Evolutionary conservation across 2,329 filamentous ascomycete species (phyloP).

Genomic region (Colletotrichum simmondsii): DNA sequence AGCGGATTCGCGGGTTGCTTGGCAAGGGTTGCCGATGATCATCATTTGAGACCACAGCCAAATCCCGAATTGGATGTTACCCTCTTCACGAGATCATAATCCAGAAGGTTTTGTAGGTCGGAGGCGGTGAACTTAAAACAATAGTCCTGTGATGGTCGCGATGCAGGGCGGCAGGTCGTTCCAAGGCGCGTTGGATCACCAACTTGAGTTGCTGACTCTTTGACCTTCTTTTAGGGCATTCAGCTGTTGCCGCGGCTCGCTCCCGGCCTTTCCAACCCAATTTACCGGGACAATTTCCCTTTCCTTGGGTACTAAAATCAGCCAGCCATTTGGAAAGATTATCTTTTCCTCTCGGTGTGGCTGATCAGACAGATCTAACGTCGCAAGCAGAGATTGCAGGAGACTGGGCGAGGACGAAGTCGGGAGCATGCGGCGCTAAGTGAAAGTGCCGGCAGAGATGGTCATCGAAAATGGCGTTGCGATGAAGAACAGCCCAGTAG

Average conservation of each 20-base stretch:
- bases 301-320: neutral
- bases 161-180: neutral
- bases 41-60: slow-evolving; percentile 10
- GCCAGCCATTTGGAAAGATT: too few species aligned
- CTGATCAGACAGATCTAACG: neutral
- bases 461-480: neutral
- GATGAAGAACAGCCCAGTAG: neutral
- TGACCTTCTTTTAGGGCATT: neutral
- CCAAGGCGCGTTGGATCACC: neutral
- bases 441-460: neutral
- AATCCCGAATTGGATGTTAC: neutral
- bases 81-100: neutral
- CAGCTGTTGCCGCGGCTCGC: neutral
- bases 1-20: neutral
- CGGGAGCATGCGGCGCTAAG: neutral
- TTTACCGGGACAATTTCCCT: too few species aligned
- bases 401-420: neutral
- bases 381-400: neutral
- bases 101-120: too few species aligned
- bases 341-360: neutral
- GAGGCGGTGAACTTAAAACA: neutral
- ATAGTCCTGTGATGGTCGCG: neutral
- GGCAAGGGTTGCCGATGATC: slow-evolving; percentile 12
- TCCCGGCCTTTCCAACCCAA: neutral
- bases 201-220: neutral